Conservation (phyloP, 2,329 filamentous ascomycete species). For the Botrytis galanthina region DNA sequence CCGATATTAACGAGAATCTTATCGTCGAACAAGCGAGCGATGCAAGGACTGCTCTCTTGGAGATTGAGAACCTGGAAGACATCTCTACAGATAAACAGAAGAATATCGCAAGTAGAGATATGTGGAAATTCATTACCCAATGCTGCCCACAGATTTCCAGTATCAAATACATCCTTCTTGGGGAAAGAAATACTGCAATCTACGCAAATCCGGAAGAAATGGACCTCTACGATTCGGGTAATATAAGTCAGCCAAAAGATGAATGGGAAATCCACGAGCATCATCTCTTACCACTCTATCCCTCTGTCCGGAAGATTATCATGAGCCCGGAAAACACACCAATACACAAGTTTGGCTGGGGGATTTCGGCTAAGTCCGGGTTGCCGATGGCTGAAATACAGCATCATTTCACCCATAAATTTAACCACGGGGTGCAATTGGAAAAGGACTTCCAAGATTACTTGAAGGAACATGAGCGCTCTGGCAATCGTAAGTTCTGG, state of each 20-base stretch:
- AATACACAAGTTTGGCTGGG: background rate
- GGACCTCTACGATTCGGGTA: fast-evolving
- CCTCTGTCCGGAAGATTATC: background rate
- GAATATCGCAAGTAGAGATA: background rate
- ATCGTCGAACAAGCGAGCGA: background rate
- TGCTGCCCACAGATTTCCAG: background rate
- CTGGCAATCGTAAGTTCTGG: background rate
- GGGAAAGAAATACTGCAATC: background rate
- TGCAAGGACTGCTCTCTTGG: fast-evolving
- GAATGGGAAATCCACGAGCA: background rate
- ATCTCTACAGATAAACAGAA: background rate
- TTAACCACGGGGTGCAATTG: background rate
- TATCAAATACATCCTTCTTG: background rate
- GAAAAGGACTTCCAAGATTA: background rate
- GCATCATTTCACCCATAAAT: background rate
- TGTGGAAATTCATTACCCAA: background rate
- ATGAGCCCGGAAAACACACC: background rate
- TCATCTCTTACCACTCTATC: background rate
- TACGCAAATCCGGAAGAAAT: background rate
- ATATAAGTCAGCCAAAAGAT: background rate
- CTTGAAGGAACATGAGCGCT: fast-evolving
- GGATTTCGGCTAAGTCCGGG: fast-evolving
- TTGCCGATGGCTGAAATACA: background rate
- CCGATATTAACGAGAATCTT: background rate
- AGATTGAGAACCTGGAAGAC: background rate